phyloP scores from a whole-genome alignment of 352 stramenopile genomes.

The Pythium diclinum region DNA sequence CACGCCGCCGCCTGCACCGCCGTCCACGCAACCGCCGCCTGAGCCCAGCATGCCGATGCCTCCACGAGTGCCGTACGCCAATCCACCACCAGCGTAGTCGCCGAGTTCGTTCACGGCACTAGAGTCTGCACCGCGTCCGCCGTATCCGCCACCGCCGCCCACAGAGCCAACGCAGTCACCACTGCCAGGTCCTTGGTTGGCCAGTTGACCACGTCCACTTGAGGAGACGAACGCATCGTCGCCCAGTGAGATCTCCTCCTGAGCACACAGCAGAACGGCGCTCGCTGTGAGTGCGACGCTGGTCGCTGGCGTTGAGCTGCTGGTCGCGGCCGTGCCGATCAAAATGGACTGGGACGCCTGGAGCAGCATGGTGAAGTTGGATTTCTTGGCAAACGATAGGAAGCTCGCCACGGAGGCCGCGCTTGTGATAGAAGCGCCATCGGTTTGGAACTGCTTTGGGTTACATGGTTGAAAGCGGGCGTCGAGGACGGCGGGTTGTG shows the following conservation, averaged over 20 bases:
- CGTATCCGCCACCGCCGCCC: constrained; percentile 66
- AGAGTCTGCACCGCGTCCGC: constrained; percentile 66
- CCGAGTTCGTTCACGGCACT: constrained; percentile 46
- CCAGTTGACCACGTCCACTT: constrained; percentile 56
- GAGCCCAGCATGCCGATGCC: constrained; percentile 69
- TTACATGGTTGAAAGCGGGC: constrained; percentile 42
- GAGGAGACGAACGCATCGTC: constrained; percentile 43
- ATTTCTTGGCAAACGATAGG: constrained; percentile 7
- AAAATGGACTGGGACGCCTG: constrained; percentile 50
- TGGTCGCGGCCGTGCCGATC: constrained; percentile 27
- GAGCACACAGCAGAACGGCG: constrained; percentile 59
- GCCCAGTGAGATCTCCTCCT: constrained; percentile 43
- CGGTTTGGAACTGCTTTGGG: constrained; percentile 14
- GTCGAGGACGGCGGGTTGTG: constrained; percentile 27
- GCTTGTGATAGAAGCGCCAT: neutral
- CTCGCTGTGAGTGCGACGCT: constrained; percentile 43
- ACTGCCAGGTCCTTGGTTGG: constrained; percentile 62
- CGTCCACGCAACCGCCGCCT: constrained; percentile 63
- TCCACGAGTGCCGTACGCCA: constrained; percentile 64
- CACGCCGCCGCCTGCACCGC: constrained; percentile 64
- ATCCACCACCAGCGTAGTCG: constrained; percentile 59
- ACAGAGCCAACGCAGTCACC: constrained; percentile 56
- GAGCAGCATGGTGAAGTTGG: constrained; percentile 68
- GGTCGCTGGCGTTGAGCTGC: constrained; percentile 1
- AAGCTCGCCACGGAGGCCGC: neutral